These are phyloP conservation scores for Trypanosomatidae sp. DNA, from an alignment of 208 protist genomes.

Conservation along the genomic window DNA sequence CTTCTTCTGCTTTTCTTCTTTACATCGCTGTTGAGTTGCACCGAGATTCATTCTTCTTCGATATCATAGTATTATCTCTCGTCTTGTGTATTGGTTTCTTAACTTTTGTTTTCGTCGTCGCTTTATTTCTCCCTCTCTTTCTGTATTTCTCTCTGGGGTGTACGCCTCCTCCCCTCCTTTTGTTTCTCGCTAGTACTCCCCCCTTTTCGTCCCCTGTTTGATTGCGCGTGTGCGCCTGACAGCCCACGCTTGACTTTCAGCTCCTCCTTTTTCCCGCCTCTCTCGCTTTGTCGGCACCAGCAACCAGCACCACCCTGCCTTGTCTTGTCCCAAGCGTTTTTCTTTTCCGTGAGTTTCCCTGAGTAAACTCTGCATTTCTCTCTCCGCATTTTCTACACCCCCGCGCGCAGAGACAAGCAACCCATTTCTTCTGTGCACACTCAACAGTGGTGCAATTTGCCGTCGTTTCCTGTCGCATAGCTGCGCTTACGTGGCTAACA, in stretches of 20 bases:
- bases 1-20: neutral
- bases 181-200: neutral
- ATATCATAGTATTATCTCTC: neutral
- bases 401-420: neutral
- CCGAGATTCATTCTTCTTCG: neutral
- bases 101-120: neutral
- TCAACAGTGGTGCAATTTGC: neutral
- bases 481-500: neutral
- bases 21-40: neutral
- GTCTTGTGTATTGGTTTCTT: neutral
- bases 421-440: neutral
- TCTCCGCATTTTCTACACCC: neutral
- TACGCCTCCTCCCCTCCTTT: neutral
- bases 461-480: neutral
- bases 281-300: neutral
- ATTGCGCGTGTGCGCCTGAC: neutral
- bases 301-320: neutral
- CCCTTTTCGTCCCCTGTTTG: neutral
- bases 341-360: neutral
- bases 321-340: neutral
- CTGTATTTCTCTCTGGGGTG: neutral
- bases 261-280: neutral
- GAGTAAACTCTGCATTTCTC: neutral
- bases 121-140: neutral
- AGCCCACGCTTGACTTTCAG: neutral